Evolutionary conservation across 164 flowering plant genomes (phyloP).

Genomic region (Platanus orientalis): DNA sequence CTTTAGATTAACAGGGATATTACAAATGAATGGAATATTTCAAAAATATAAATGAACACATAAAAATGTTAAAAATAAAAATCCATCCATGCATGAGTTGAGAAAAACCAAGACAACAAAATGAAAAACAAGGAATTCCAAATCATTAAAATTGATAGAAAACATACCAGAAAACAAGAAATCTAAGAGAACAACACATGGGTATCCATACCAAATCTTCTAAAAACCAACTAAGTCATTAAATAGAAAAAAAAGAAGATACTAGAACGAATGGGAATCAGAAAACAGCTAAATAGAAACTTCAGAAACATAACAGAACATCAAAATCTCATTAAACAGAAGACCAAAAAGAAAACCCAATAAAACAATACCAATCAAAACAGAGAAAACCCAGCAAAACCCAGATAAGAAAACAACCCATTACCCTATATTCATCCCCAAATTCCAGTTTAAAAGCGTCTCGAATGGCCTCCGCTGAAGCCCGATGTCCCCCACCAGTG

Average conservation of each 20-base stretch:
- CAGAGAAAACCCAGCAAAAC: slow-evolving; percentile 2
- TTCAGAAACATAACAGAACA: too few relatives aligned
- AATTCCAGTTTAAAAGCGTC: slow-evolving; percentile 76
- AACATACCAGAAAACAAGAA: neutral
- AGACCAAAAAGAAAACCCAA: neutral
- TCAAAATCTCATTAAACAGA: neutral
- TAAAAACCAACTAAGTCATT: too few relatives aligned
- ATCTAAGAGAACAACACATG: too few relatives aligned
- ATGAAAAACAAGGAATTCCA: neutral
- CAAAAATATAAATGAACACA: too few relatives aligned
- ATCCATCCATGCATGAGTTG: too few relatives aligned
- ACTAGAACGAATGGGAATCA: too few relatives aligned
- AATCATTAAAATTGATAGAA: neutral
- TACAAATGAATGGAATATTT: neutral
- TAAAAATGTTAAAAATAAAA: too few relatives aligned
- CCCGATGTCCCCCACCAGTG: slow-evolving; percentile 98
- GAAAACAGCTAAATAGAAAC: too few relatives aligned
- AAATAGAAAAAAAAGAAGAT: neutral
- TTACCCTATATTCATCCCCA: slow-evolving; percentile 83
- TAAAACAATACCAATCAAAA: too few relatives aligned
- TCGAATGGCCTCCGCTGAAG: slow-evolving; percentile 93
- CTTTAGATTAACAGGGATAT: neutral
- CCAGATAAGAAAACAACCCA: neutral
- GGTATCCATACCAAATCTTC: too few relatives aligned
- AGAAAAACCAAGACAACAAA: too few relatives aligned